Percentiles rank a stretch among this genome's conserved stretches.
phyloP scores from a whole-genome alignment of 495 filamentous ascomycete genomes.

The Aspergillus avenaceus region DNA sequence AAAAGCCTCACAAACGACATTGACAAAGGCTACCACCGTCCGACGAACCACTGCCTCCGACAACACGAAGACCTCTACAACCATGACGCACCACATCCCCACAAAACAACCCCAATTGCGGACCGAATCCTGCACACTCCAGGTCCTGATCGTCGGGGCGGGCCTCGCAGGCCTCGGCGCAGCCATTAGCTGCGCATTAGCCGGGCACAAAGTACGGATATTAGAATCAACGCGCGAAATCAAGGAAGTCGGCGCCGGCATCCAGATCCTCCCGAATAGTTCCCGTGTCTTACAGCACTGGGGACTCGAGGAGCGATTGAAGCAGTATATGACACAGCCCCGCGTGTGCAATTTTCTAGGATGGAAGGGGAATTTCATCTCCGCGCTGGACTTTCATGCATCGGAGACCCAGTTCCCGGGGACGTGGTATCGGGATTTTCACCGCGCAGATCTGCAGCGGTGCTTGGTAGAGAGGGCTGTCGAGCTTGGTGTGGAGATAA shows the following conservation, averaged over 20 bases:
- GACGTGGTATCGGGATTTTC: conserved; percentile 56
- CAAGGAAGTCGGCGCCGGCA: conserved; percentile 48
- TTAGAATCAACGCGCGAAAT: conserved; percentile 58
- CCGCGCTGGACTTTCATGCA: conserved; percentile 44
- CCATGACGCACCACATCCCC: not conserved
- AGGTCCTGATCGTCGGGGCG: conserved; percentile 55
- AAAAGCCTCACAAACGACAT: no score
- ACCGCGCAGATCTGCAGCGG: conserved; percentile 53
- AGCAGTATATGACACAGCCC: conserved; percentile 46
- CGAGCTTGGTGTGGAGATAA: conserved; percentile 47
- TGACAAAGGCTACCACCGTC: no score
- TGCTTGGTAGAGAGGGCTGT: conserved; percentile 48
- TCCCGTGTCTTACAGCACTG: conserved; percentile 51
- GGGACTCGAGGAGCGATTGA: conserved; percentile 45
- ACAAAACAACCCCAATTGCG: not conserved
- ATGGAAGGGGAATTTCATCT: conserved; percentile 46
- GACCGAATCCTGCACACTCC: no score
- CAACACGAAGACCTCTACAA: no score
- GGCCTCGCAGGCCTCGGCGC: conserved; percentile 62
- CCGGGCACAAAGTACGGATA: conserved; percentile 56
- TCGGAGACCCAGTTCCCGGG: conserved; percentile 41
- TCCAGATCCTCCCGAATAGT: conserved; percentile 55
- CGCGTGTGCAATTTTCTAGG: conserved; percentile 54
- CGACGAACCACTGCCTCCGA: no score
- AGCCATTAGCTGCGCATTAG: conserved; percentile 55